Conservation (phyloP, 2,329 filamentous ascomycete genomes). For the Arthrocladium fulminans region DNA sequence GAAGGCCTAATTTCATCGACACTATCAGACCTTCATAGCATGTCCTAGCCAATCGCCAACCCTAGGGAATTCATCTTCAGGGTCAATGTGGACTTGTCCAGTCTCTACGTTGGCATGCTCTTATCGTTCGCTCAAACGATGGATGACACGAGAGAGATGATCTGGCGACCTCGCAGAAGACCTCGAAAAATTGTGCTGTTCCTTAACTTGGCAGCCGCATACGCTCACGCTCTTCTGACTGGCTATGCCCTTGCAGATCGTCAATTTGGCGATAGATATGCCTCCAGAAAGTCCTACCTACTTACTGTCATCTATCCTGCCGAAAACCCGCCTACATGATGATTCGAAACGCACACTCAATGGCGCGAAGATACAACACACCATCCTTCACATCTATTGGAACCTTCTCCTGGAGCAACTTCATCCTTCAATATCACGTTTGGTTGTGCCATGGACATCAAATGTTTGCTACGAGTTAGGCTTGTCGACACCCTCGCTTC, state of each 20-base stretch:
- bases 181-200: not conserved
- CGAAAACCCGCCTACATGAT: conserved; percentile 45
- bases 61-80: conserved; percentile 41
- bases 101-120: conserved; percentile 50
- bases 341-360: conserved; percentile 42
- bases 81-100: conserved; percentile 45
- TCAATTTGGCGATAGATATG: conserved; percentile 28
- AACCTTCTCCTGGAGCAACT: conserved; percentile 51
- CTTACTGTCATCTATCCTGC: conserved; percentile 45
- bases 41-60: not conserved
- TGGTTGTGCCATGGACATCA: conserved; percentile 53
- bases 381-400: conserved; percentile 47
- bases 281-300: conserved; percentile 47
- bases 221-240: conserved; percentile 24
- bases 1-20: conserved; percentile 38
- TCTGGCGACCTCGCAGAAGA: not conserved
- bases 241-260: conserved; percentile 30
- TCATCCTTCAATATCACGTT: conserved; percentile 53
- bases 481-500: conserved; percentile 11
- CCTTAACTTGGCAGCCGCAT: conserved; percentile 10
- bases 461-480: conserved; percentile 39
- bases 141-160: not conserved
- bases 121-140: conserved; percentile 30
- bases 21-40: conserved; percentile 27
- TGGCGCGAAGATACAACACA: conserved; percentile 38